Evolutionary conservation across 148 eudicot species (phyloP).

Genomic region (Rhododendron simsii): DNA sequence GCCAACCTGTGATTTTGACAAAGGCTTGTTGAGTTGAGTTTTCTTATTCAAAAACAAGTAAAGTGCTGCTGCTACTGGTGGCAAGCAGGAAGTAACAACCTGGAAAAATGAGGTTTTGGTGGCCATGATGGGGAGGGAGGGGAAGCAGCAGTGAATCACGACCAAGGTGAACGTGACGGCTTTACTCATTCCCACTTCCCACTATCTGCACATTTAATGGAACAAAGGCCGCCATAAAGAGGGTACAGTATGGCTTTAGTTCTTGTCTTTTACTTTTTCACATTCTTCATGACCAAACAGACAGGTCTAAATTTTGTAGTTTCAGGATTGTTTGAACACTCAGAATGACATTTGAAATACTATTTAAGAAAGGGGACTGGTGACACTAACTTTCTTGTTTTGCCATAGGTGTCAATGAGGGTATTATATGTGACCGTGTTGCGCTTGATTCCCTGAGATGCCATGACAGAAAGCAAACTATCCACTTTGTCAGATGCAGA

Average conservation of each 20-base stretch:
- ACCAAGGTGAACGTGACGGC: not conserved
- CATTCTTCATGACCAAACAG: not conserved
- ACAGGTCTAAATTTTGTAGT: not conserved
- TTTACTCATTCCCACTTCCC: not conserved
- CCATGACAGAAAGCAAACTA: slow-evolving; percentile 67
- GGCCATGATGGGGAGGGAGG: not conserved
- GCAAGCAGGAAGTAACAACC: slow-evolving; percentile 4
- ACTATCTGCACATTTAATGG: not conserved
- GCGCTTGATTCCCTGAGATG: slow-evolving; percentile 64
- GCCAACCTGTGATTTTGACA: not conserved
- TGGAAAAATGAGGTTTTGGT: not conserved
- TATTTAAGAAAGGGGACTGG: not conserved
- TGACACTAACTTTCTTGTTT: slow-evolving; percentile 57
- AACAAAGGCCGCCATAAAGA: not conserved
- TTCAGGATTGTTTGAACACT: not conserved
- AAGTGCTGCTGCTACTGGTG: not conserved
- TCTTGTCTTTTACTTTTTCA: not conserved
- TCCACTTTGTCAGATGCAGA: slow-evolving; percentile 58
- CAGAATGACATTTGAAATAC: not conserved
- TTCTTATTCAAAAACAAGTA: not conserved
- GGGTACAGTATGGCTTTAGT: not conserved
- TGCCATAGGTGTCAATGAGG: slow-evolving; percentile 80
- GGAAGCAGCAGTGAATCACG: not conserved
- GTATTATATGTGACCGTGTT: slow-evolving; percentile 82
- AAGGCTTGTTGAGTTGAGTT: not conserved